Base-by-base conservation (phyloP, 108 stramenopile genomes). In the Cyclostephanos invisitatus region DNA sequence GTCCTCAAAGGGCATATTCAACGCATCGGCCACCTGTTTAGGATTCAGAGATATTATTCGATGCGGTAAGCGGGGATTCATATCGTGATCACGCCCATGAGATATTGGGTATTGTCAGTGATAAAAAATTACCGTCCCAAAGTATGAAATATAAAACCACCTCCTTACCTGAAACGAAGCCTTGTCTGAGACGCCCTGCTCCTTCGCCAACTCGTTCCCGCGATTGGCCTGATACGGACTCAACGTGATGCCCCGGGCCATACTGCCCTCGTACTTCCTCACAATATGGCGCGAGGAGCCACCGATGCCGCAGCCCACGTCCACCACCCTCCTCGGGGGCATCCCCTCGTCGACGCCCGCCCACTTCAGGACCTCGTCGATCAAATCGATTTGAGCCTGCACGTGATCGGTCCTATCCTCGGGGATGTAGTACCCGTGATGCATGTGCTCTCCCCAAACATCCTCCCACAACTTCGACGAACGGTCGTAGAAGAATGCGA, bases 241-340 rank as follows among this genome's bases (percentile, higher is more conserved):
- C 61, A 98, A 81, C 2, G 98, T 96, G 50, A 98, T 89, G 40
- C 98, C 93, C 69, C 89, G 78, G 29, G 89, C 83, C 24, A 66
- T 67, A 70, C 91, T 70, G 8, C 77, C 76, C 12, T 47, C 37
- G 72, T 76, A 98, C 63, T 89, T 91, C 47, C 81, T 65, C 38
- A 92, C 89, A 72, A 98, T 95, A 72, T 96, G 91, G 27, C 98
- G 83, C 18, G 86, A 86, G 28, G 83, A 87, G 14, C 98, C 98
- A 17, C 98, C 98, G 67, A 98, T 91, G 7, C 98, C 98, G 74
- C 98, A 98, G 9, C 98, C 98, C 8, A 94, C 94, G 84, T 96
- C 96, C 4, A 97, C 90, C 27, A 75, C 56, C 29, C 18, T 68
- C 49, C 73, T 83, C 0, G 76, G 80, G 2, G 42, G 49, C 11